Conservation (phyloP, 2,329 filamentous ascomycete species). For the Phaeosphaeriaceae sp. region DNA sequence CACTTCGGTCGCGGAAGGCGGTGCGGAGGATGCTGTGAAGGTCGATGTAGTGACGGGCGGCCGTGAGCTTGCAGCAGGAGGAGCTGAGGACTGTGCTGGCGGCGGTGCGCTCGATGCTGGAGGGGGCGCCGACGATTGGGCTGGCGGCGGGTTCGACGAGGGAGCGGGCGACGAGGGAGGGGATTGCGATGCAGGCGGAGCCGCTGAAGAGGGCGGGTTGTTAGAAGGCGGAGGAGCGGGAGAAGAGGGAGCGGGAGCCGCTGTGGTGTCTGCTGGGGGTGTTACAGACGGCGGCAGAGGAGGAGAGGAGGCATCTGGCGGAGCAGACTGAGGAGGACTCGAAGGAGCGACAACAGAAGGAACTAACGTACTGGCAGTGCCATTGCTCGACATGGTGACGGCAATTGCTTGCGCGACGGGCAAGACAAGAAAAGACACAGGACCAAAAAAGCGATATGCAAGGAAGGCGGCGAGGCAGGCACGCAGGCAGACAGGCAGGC, state of each 20-base stretch:
- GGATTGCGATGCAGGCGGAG: constrained; percentile 19
- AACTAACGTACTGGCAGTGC: constrained; percentile 45
- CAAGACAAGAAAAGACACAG: constrained; percentile 9
- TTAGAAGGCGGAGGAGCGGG: constrained; percentile 15
- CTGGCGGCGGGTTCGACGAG: constrained; percentile 49
- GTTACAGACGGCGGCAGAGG: constrained; percentile 27
- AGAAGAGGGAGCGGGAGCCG: constrained; percentile 21
- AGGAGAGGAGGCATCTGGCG: constrained; percentile 16
- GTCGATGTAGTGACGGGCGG: constrained; percentile 18
- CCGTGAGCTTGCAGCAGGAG: constrained; percentile 9
- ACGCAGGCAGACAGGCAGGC: constrained; percentile 2
- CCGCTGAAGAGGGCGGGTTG: constrained; percentile 20
- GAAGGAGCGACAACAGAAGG: constrained; percentile 21
- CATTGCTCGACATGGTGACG: constrained; percentile 37
- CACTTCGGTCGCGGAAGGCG: constrained; percentile 26
- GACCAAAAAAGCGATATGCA: constrained; percentile 8
- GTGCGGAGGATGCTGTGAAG: constrained; percentile 32
- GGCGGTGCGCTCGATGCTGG: constrained; percentile 17
- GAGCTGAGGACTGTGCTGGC: constrained; percentile 17
- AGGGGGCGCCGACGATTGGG: constrained; percentile 39
- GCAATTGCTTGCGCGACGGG: constrained; percentile 16
- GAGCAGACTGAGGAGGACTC: constrained; percentile 20
- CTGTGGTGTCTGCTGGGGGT: constrained; percentile 26
- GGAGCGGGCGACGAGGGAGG: constrained; percentile 21
- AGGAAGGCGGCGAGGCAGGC: constrained; percentile 4